Percentiles rank a stretch among this genome's conserved stretches.
Evolutionary conservation across 2,329 filamentous ascomycete genomes (phyloP).

Genomic region (Fusarium tupiense): DNA sequence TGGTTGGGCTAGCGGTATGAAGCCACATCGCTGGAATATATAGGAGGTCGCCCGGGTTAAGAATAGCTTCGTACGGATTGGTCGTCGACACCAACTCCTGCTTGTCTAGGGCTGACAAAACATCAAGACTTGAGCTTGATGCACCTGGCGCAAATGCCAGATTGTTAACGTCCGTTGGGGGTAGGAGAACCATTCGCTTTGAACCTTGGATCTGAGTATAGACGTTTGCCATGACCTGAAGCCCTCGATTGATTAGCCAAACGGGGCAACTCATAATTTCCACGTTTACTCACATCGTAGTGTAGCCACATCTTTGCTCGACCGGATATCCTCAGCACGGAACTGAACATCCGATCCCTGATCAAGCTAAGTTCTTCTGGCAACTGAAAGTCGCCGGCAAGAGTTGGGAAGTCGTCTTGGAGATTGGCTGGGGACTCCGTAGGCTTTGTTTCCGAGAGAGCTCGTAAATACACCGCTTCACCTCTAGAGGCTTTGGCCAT

Average conservation of each 20-base stretch:
- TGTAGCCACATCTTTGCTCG: constrained; percentile 89
- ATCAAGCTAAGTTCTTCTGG: constrained; percentile 70
- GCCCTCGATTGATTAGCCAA: constrained; percentile 4
- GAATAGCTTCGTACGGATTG: constrained; percentile 71
- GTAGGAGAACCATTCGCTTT: constrained; percentile 81
- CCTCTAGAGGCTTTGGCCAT: constrained; percentile 68
- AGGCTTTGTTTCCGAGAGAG: constrained; percentile 75
- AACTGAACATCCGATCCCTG: constrained; percentile 75
- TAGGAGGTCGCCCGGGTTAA: constrained; percentile 78
- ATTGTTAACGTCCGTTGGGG: constrained; percentile 75
- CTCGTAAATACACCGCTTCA: constrained; percentile 78
- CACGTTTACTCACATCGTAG: constrained; percentile 72
- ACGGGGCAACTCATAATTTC: not conserved
- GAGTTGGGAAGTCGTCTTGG: constrained; percentile 73
- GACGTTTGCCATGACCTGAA: constrained; percentile 84
- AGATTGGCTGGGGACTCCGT: constrained; percentile 76
- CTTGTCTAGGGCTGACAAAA: constrained; percentile 65
- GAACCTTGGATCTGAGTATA: constrained; percentile 81
- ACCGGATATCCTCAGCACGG: constrained; percentile 81
- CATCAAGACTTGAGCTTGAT: constrained; percentile 81
- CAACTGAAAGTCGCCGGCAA: constrained; percentile 76
- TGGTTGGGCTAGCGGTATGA: constrained; percentile 74
- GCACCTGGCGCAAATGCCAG: constrained; percentile 79
- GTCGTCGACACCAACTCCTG: constrained; percentile 60
- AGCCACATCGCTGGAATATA: constrained; percentile 87